Evolutionary conservation across 257 asterid species (phyloP).

Genomic region (Solanum habrochaites): DNA sequence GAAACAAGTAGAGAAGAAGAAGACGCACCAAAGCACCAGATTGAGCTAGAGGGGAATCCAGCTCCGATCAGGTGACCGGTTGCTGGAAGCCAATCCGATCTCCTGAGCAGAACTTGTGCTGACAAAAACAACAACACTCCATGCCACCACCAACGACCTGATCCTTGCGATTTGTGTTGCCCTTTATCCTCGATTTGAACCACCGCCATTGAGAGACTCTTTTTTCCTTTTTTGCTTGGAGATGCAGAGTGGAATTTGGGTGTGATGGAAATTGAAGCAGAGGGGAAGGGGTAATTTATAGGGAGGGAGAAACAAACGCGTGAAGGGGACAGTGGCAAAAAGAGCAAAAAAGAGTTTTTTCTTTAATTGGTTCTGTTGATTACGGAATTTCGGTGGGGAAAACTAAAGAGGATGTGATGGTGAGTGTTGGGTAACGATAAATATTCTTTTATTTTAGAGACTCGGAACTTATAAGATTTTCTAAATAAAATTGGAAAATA

Average conservation of each 20-base stretch:
- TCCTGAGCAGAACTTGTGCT: slow-evolving; percentile 9
- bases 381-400: neutral
- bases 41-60: slow-evolving; percentile 8
- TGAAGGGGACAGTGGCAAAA: neutral
- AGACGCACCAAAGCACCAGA: slow-evolving; percentile 12
- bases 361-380: neutral
- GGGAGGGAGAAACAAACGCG: neutral
- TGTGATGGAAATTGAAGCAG: neutral
- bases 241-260: neutral
- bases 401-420: no score
- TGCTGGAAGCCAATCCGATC: neutral
- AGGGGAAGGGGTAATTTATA: neutral
- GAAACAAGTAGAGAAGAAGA: slow-evolving; percentile 10
- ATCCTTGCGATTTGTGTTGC: slow-evolving; percentile 8
- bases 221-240: neutral
- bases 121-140: neutral
- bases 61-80: slow-evolving; percentile 25
- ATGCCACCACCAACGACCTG: slow-evolving; percentile 1
- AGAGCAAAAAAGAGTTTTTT: neutral
- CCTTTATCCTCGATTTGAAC: neutral
- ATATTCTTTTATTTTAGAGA: no score
- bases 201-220: neutral
- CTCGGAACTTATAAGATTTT: no score
- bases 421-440: no score
- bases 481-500: no score